Conservation (phyloP, 805 yeast genomes). For the Barnettozyma populi region DNA sequence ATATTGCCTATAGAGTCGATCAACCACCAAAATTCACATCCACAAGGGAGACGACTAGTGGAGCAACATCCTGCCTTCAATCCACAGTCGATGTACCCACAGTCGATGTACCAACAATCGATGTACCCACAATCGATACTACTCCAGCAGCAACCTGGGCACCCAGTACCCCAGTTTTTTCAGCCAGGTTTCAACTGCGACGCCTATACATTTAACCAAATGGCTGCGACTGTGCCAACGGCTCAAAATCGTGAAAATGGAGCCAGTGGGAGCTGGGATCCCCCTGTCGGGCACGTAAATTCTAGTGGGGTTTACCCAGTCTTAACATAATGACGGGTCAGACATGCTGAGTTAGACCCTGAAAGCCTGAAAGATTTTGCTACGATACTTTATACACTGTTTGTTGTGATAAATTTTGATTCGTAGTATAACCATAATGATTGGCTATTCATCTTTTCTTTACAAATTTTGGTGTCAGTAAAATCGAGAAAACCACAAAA, state of each 20-base stretch:
- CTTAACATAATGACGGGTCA: neutral
- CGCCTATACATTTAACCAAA: too few relatives aligned
- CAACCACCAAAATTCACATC: neutral
- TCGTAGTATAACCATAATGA: neutral
- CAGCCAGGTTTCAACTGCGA: neutral
- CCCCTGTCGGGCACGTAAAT: neutral
- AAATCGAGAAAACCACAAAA: constrained; percentile 1
- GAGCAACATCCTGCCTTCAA: too few relatives aligned
- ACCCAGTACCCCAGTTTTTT: neutral
- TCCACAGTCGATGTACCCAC: neutral
- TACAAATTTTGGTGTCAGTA: neutral
- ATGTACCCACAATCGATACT: neutral
- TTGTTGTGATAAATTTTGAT: too few relatives aligned
- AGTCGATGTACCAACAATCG: neutral
- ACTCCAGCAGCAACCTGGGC: neutral
- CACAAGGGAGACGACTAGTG: neutral
- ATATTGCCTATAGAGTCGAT: neutral
- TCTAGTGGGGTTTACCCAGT: neutral
- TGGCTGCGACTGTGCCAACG: too few relatives aligned
- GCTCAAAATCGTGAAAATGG: too few relatives aligned
- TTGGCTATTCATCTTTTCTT: neutral
- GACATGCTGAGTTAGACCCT: neutral
- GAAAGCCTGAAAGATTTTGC: too few relatives aligned
- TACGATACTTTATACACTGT: too few relatives aligned
- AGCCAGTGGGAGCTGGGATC: neutral